Evolutionary conservation across 768 basidiomycete genomes (phyloP), one percentile per base, ranked within the genome.

Genomic region (Gymnopilus dilepis): DNA sequence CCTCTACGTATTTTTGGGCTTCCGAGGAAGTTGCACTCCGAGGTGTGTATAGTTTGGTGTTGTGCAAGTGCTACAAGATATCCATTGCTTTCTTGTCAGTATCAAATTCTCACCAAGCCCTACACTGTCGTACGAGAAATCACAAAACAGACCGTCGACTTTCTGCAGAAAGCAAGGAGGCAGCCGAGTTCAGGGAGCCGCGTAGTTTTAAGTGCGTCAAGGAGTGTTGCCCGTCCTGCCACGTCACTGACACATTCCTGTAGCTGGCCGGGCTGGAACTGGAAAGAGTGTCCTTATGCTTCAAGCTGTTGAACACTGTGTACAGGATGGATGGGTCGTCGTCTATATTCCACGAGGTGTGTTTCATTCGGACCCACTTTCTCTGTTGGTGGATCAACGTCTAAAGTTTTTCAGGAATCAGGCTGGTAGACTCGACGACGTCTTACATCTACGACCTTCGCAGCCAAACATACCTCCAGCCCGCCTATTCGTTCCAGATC

Each of bases 231-330:
- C 43, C 31, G 40, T 57, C 15, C 50, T 59, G 22, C 38, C 42
- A 50, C 59, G n/a, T 42, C 26, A 26, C 34, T 56, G 47, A 53
- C 65, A 57, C 67, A 33, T 60, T 48, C 65, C 57, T 52, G 12
- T n/a, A 94, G 89, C 87, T 62, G 95, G 95, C 13, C 76, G 82
- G 6, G 62, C 83, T 8, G 95, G 95, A 5, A 87, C 84, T 57
- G 95, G 95, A 41, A 97, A 97, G 76, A 92, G 89, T 58, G 86
- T 84, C 62, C 72, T 92, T 8, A 74, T 97, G 30, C 77, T 95
- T 8, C 95, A 97, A 72, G 82, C 89, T 0, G 86, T 92, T 0
- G 81, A 90, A 38, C 87, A 92, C 63, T 88, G 87, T 33, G 67
- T 82, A 9, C 73, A 81, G 2, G 81, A 84, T 21, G 82, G 84